phyloP scores from a whole-genome alignment of 495 filamentous ascomycete species.

The Parmelia sp. region DNA sequence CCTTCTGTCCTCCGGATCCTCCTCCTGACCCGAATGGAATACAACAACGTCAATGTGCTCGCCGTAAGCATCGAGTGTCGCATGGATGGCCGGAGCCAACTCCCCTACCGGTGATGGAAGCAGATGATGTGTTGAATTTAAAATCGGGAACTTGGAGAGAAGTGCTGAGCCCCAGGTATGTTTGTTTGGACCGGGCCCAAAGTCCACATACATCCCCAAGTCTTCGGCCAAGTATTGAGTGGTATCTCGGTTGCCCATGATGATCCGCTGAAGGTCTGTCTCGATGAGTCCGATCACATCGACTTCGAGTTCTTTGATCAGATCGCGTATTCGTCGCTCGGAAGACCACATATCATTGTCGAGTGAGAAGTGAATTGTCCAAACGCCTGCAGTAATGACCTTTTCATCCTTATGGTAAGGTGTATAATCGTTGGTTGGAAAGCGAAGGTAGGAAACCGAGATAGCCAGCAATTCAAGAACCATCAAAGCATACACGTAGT shows the following conservation, averaged over 20 bases:
- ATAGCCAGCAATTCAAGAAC: constrained; percentile 72
- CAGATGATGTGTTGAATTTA: constrained; percentile 94
- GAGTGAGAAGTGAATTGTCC: constrained; percentile 97
- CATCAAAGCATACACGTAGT: constrained; percentile 68
- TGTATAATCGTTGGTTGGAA: constrained; percentile 85
- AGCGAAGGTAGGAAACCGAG: constrained; percentile 81
- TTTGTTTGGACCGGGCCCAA: constrained; percentile 95
- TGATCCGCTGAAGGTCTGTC: constrained; percentile 91
- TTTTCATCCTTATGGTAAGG: constrained; percentile 86
- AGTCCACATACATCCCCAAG: constrained; percentile 96
- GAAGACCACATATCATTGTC: constrained; percentile 99
- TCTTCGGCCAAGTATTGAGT: constrained; percentile 95
- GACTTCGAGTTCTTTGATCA: constrained; percentile 88
- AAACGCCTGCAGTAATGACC: constrained; percentile 86
- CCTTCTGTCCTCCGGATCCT: constrained; percentile 88
- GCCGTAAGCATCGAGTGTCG: constrained; percentile 89
- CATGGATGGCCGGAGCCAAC: constrained; percentile 91
- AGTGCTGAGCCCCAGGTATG: constrained; percentile 96
- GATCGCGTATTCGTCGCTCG: constrained; percentile 85
- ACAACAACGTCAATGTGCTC: constrained; percentile 88
- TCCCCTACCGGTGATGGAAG: constrained; percentile 91
- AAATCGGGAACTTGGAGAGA: constrained; percentile 93
- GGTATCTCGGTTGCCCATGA: constrained; percentile 98
- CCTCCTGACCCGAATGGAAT: constrained; percentile 98
- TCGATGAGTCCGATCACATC: constrained; percentile 94